Evolutionary conservation across 257 asterid genomes (phyloP), one percentile per base, ranked within the genome.

Genomic region (Buddleja alternifolia): DNA sequence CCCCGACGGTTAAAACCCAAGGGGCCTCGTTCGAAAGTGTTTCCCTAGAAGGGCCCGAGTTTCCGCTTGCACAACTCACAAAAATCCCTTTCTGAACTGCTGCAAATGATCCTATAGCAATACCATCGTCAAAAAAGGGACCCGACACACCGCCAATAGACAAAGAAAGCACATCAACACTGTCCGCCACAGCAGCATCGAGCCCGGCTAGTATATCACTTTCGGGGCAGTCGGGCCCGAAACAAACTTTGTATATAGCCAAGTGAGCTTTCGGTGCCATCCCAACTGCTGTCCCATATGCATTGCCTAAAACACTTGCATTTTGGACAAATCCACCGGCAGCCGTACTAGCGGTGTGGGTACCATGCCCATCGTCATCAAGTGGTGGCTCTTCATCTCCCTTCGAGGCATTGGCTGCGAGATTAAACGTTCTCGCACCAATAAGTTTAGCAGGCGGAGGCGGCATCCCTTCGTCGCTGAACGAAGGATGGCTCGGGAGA

Each of bases 401-500:
- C 24, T 6, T 16, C 3, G 64, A 60, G 12, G 65, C 60, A 10
- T 67, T 67, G 2, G 72, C 77, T 4, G 77, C 77, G 1, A 60
- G 16, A 19, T 65, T 70, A 34, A 70, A 70, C 6, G 60, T 10
- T 15, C 64, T 69, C 4, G 72, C 76, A 0, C 80, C 76, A 0
- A 70, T 75, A 15, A 70, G 69, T 40, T 77, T 77, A 24, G 63
- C 63, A 0, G 85, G 85, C 3, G 83, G 83, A 1, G 83, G 76
- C 0, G 78, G 74, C 78, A 77, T 46, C 0, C 74, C 82, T 14
- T 67, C 67, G 7, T 60, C 74, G 34, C 44, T 52, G 23, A 81
- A 81, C 1, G 86, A 81, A 17, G 83, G 83, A 46, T 81, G 83
- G n/a, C 42, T 7, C 1, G 76, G 78, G 25, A 66, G 32, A 8